Conservation (phyloP, 768 basidiomycete genomes). For the Kwoniella sp. region DNA sequence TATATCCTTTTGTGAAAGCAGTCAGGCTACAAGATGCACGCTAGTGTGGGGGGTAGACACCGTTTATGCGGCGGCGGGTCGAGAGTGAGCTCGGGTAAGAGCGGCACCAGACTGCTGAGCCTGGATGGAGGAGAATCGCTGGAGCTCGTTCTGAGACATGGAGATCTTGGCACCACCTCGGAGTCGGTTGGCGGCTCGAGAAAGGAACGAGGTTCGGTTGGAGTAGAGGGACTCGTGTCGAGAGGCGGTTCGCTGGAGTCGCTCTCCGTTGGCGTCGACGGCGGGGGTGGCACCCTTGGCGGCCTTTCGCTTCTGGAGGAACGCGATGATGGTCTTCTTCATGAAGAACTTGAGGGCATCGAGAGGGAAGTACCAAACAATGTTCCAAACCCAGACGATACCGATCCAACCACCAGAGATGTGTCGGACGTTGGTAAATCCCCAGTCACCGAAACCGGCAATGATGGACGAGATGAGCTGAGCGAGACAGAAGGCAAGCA, state of each 20-base stretch:
- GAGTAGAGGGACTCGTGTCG: conserved; percentile 93
- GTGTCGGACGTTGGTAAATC: conserved; percentile 78
- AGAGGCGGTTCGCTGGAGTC: conserved; percentile 81
- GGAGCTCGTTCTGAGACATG: conserved; percentile 58
- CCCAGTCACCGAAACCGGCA: conserved; percentile 88
- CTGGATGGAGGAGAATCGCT: conserved; percentile 52
- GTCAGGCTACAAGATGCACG: conserved; percentile 6
- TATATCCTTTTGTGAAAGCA: not conserved
- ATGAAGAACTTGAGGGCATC: conserved; percentile 95
- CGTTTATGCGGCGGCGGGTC: conserved; percentile 28
- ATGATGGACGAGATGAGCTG: conserved; percentile 96
- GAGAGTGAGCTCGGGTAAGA: conserved; percentile 50
- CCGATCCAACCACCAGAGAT: conserved; percentile 96
- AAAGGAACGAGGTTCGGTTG: conserved; percentile 91
- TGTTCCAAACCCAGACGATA: conserved; percentile 91
- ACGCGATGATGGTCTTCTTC: conserved; percentile 89
- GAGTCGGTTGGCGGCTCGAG: conserved; percentile 84
- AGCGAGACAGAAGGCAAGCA: conserved; percentile 87
- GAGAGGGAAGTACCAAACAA: conserved; percentile 92
- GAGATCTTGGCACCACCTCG: conserved; percentile 61
- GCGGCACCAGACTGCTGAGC: conserved; percentile 56
- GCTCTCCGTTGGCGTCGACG: conserved; percentile 64
- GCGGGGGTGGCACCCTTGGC: conserved; percentile 54
- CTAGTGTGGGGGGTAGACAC: conserved; percentile 3
- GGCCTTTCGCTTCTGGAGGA: conserved; percentile 67